Evolutionary conservation across 23 red algal genomes (phyloP), one percentile per base, ranked within the genome.

Genomic region (Agarophyton chilense): DNA sequence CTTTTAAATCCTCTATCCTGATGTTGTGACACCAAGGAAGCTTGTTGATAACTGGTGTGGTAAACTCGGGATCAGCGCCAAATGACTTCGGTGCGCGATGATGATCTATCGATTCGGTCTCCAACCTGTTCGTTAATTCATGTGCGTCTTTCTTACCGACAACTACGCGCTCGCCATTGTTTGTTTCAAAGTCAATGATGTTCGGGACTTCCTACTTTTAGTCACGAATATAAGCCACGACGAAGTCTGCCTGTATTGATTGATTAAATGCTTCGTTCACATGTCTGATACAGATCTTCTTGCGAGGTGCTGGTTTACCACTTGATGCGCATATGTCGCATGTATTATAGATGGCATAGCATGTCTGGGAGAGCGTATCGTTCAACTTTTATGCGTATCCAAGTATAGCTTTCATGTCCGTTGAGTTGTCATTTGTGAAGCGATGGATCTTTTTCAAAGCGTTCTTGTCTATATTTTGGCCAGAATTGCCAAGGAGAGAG

Each of bases 1-100:
- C 56, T 1, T 54, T 17, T 11, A n/a, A 26, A 10, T 4, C 29
- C 21, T 70, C 0, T 22, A 68, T 67, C 29, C 42, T 28, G 18
- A 64, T 65, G 0, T 18, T 22, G 21, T 84, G 79, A 19, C 16
- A 34, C 39, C 44, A 29, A 33, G 67, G 9, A 38, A 84, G 10
- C 36, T 42, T 60, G 0, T 7, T 45, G 35, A 84, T n/a, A 7
- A 66, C 55, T 65, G 57, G 56, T 66, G 39, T 71, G 1, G 56
- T 68, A 71, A 85, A 72, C 49, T 85, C 81, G 17, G 81, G 79
- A 40, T 85, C 81, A 2, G 81, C 81, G 34, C 81, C 71, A 25
- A 85, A 85, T 3, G 26, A 28, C 25, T 42, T 31, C 4, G 81
- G 81, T 4, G 81, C 0, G 6, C 81, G 36, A 16, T 85, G 81